These are phyloP conservation scores for Dendrobium nobile DNA, from an alignment of 106 monocot genomes.

Conservation along the genomic window DNA sequence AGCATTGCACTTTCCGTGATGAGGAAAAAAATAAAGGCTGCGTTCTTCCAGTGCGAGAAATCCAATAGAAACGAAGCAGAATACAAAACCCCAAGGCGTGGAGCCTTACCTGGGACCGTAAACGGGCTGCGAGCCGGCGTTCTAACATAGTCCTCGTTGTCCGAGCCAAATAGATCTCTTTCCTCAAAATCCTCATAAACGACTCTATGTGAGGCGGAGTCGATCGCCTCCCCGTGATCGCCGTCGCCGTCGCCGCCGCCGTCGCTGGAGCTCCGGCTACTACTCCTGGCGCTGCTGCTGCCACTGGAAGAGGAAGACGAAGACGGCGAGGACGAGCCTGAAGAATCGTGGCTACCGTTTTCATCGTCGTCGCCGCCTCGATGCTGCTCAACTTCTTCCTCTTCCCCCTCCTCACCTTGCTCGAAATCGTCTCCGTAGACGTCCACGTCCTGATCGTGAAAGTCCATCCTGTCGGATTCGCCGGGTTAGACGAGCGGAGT, in stretches of 20 bases:
- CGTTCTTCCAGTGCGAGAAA: neutral
- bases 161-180: constrained; percentile 81
- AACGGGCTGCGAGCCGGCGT: constrained; percentile 61
- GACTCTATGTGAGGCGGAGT: constrained; percentile 9
- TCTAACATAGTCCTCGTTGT: constrained; percentile 71
- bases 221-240: constrained; percentile 38
- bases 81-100: neutral
- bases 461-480: constrained; percentile 40
- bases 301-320: constrained; percentile 35
- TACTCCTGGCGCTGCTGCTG: constrained; percentile 27
- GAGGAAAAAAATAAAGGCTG: neutral
- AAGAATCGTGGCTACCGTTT: constrained; percentile 40
- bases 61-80: neutral
- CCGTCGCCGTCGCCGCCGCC: constrained; percentile 7
- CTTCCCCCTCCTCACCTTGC: constrained; percentile 23
- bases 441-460: constrained; percentile 63
- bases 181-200: constrained; percentile 35
- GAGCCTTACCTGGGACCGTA: constrained; percentile 51
- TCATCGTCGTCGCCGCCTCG: constrained; percentile 30
- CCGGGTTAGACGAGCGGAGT: neutral
- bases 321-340: constrained; percentile 54
- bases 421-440: constrained; percentile 55
- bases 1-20: neutral
- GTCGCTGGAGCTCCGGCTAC: constrained; percentile 20
- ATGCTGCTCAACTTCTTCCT: constrained; percentile 10